These are phyloP conservation scores for Telfairia occidentalis DNA, from an alignment of 331 rosid species.

Conservation along the genomic window DNA sequence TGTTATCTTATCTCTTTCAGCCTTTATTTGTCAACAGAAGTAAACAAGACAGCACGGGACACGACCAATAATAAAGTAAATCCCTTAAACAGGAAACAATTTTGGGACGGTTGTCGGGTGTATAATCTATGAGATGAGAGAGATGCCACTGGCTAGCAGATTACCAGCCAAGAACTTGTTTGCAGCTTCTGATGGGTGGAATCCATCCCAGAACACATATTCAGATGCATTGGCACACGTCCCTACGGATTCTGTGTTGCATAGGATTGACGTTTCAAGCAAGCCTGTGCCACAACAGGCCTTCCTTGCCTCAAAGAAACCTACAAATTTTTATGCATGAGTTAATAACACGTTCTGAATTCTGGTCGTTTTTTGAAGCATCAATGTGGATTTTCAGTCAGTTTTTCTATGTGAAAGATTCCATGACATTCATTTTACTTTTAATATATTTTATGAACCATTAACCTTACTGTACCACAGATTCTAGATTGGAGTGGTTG, in stretches of 20 bases:
- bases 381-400: not conserved
- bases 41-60: not conserved
- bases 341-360: not conserved
- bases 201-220: constrained; percentile 72
- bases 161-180: constrained; percentile 34
- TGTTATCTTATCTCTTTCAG: constrained; percentile 4
- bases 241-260: constrained; percentile 32
- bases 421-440: not conserved
- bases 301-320: constrained; percentile 45
- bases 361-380: not conserved
- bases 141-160: constrained; percentile 31
- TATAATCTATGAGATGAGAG: constrained; percentile 35
- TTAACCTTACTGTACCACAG: not conserved
- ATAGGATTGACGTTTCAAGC: constrained; percentile 36
- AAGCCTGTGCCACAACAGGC: constrained; percentile 61
- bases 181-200: constrained; percentile 69
- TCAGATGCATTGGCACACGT: constrained; percentile 62
- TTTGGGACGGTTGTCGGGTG: not conserved
- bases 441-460: not conserved
- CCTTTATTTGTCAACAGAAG: not conserved
- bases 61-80: not conserved
- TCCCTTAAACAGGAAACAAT: not conserved
- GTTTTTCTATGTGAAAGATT: not conserved
- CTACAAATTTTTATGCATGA: constrained; percentile 16
- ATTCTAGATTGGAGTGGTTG: not conserved